Conservation (phyloP, 164 flowering plant genomes). For the Vitis amurensis region DNA sequence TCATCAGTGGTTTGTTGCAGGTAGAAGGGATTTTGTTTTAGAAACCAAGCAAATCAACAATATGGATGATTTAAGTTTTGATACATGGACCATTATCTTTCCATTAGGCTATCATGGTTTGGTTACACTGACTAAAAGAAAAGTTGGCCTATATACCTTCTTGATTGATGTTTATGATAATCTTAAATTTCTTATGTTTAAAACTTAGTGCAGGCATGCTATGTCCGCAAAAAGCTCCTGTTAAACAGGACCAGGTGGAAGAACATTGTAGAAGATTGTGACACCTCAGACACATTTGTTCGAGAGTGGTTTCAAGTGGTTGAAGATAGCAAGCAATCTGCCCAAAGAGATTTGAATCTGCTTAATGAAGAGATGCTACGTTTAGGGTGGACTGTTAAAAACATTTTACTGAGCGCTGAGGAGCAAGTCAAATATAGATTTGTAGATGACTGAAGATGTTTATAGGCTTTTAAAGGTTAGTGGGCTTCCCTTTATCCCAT, state of each 20-base stretch:
- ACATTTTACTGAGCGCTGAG: slow-evolving; percentile 44
- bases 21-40: slow-evolving; percentile 26
- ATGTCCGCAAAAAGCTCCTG: slow-evolving; percentile 48
- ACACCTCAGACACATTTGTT: slow-evolving; percentile 19
- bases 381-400: slow-evolving; percentile 55
- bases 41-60: neutral
- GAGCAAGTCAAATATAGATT: slow-evolving; percentile 59
- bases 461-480: no score
- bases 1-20: slow-evolving; percentile 75
- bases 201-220: slow-evolving; percentile 50
- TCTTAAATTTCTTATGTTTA: neutral
- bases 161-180: neutral
- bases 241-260: slow-evolving; percentile 23
- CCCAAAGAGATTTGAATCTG: slow-evolving; percentile 20
- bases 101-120: neutral
- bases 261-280: slow-evolving; percentile 16
- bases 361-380: slow-evolving; percentile 41
- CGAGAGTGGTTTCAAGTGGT: slow-evolving; percentile 48
- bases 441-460: slow-evolving; percentile 29
- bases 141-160: neutral
- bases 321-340: slow-evolving; percentile 46
- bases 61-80: neutral
- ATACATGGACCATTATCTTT: neutral
- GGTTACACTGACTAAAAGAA: neutral
- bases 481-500: no score